Conservation (phyloP, 1,284 basidiomycete genomes). For the Ganoderma sinense region DNA sequence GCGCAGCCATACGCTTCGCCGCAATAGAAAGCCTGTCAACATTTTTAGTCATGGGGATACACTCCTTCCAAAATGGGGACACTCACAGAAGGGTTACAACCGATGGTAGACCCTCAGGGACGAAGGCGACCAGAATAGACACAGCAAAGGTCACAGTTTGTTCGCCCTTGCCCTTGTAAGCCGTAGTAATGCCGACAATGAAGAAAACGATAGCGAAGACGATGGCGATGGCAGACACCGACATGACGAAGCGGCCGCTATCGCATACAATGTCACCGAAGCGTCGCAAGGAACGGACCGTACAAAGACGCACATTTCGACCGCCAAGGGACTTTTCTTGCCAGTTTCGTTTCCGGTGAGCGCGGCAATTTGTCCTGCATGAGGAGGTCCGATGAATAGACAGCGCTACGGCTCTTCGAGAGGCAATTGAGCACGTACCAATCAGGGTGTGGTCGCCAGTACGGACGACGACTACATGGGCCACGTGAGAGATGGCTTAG, state of each 20-base stretch:
- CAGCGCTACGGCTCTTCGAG: background rate
- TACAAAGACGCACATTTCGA: slow-evolving; percentile 63
- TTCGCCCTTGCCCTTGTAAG: slow-evolving; percentile 66
- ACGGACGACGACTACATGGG: slow-evolving; percentile 61
- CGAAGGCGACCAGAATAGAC: slow-evolving; percentile 77
- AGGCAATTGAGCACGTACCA: slow-evolving; percentile 46
- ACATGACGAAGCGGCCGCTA: slow-evolving; percentile 65
- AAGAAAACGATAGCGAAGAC: slow-evolving; percentile 72
- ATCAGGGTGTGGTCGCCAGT: slow-evolving; percentile 74
- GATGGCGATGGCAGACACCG: slow-evolving; percentile 67
- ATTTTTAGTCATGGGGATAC: background rate
- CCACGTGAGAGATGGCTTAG: slow-evolving; percentile 7
- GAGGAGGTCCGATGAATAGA: slow-evolving; percentile 3
- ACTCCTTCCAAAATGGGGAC: too few species aligned
- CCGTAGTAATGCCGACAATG: slow-evolving; percentile 68
- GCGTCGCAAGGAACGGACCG: background rate
- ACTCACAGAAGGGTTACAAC: slow-evolving; percentile 68
- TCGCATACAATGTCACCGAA: background rate
- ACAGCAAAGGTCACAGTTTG: slow-evolving; percentile 74
- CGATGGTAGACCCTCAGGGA: slow-evolving; percentile 73
- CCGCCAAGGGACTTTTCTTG: slow-evolving; percentile 68
- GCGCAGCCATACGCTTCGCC: slow-evolving; percentile 75
- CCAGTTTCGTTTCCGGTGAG: slow-evolving; percentile 69
- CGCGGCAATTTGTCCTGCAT: slow-evolving; percentile 67
- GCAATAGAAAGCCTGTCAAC: slow-evolving; percentile 64